Evolutionary conservation across 768 basidiomycete species (phyloP).

Genomic region (Paxillus rubicundulus): DNA sequence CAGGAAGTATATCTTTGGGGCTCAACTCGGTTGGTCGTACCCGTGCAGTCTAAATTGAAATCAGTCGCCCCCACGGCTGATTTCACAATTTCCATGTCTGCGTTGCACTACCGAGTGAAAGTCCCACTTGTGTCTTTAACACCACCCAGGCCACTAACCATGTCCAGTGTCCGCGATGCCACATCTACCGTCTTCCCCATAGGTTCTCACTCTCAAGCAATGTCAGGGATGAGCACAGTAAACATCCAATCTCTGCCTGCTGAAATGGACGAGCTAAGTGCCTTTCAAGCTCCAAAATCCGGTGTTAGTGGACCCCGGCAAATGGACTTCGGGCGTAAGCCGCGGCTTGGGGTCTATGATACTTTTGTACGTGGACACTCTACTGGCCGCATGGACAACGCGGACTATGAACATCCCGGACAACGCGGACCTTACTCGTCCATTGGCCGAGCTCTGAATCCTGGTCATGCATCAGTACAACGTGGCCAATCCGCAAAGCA

Average conservation of each 20-base stretch:
- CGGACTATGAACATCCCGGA: background rate
- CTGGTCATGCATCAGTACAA: constrained; percentile 10
- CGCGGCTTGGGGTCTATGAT: background rate
- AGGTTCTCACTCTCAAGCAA: constrained; percentile 8
- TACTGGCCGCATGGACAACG: background rate
- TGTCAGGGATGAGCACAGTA: constrained; percentile 8
- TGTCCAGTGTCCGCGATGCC: constrained; percentile 18
- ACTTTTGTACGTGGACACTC: background rate
- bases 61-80: background rate
- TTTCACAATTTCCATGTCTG: background rate
- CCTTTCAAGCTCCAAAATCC: constrained; percentile 7
- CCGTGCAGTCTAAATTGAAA: constrained; percentile 2
- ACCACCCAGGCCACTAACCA: background rate
- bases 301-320: constrained; percentile 21
- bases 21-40: no score
- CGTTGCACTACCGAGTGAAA: background rate
- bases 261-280: background rate
- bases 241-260: constrained; percentile 1
- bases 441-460: background rate
- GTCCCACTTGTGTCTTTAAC: background rate
- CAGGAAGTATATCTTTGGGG: no score
- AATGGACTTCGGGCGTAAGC: constrained; percentile 3
- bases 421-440: constrained; percentile 1
- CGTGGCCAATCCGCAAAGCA: constrained; percentile 46
- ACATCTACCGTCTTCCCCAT: constrained; percentile 12